A percentile compares a stretch with the other conserved stretches of the same genome.
Evolutionary conservation across 306 rosid genomes (phyloP).

Genomic region (Urtica urens): DNA sequence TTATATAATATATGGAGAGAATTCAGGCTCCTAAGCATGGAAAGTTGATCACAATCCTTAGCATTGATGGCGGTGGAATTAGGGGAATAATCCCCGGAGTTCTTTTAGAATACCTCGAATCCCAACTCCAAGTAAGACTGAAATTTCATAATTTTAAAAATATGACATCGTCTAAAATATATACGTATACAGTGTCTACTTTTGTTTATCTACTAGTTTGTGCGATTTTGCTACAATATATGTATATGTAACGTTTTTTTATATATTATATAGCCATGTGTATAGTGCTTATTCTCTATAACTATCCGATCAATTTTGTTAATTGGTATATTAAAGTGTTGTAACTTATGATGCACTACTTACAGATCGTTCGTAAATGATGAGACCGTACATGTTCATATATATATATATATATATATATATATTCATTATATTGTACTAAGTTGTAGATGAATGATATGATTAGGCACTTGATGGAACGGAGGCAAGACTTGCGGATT

Average conservation of each 20-base stretch:
- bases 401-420: background rate
- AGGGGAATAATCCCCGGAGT: slow-evolving; percentile 25
- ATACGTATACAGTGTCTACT: too few species aligned
- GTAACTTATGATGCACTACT: too few species aligned
- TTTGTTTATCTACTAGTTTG: too few species aligned
- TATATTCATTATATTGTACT: background rate
- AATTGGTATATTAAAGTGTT: too few species aligned
- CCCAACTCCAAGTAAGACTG: slow-evolving; percentile 19
- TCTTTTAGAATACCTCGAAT: slow-evolving; percentile 16
- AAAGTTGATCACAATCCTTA: slow-evolving; percentile 13
- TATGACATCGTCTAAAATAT: too few species aligned
- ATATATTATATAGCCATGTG: too few species aligned
- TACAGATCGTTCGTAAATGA: too few species aligned
- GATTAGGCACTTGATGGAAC: slow-evolving; percentile 21
- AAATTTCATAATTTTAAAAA: too few species aligned
- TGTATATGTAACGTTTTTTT: too few species aligned
- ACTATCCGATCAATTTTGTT: background rate
- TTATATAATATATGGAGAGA: background rate
- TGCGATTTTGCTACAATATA: too few species aligned
- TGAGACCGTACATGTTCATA: too few species aligned
- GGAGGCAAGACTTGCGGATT: slow-evolving; percentile 20
- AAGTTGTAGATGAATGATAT: background rate
- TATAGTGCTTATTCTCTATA: too few species aligned
- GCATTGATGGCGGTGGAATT: slow-evolving; percentile 29
- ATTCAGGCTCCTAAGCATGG: slow-evolving; percentile 11